Conservation (phyloP, 2,329 filamentous ascomycete species). For the Aspergillus sp. region DNA sequence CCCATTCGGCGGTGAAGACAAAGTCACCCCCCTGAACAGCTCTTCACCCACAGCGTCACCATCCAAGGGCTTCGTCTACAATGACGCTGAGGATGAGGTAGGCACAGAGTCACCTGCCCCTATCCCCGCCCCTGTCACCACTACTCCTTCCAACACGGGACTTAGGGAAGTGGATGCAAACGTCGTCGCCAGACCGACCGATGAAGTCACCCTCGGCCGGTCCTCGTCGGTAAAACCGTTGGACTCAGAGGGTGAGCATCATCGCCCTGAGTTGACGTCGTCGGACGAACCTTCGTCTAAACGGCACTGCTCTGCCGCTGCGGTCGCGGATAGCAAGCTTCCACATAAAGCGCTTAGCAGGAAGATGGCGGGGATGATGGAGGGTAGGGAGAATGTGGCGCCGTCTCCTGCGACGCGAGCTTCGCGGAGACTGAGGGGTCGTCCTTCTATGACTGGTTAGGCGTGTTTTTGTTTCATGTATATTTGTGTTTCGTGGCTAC, state of each 20-base stretch:
- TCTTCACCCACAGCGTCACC: constrained; percentile 34
- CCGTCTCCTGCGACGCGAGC: constrained; percentile 14
- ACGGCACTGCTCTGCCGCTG: constrained; percentile 23
- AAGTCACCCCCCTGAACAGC: constrained; percentile 12
- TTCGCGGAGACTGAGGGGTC: constrained; percentile 24
- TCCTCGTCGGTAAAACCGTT: constrained; percentile 5
- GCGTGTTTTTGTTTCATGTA: constrained; percentile 2
- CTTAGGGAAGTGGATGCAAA: constrained; percentile 49
- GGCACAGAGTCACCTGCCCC: constrained; percentile 24
- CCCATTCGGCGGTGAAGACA: constrained; percentile 26
- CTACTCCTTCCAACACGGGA: constrained; percentile 33
- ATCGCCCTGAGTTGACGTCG: too few species aligned
- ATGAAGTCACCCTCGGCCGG: constrained; percentile 6
- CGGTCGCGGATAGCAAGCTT: constrained; percentile 32
- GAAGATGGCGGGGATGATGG: constrained; percentile 32
- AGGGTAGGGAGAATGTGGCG: constrained; percentile 41
- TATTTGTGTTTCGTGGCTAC: constrained; percentile 4
- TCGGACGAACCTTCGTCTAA: constrained; percentile 14
- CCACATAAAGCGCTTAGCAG: constrained; percentile 37
- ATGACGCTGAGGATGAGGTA: constrained; percentile 40
- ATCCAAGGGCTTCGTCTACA: constrained; percentile 48
- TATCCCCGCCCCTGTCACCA: constrained; percentile 7
- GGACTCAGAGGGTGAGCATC: too few species aligned
- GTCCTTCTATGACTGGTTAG: constrained; percentile 15
- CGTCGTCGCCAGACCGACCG: constrained; percentile 32